Evolutionary conservation across 169 alveolate genomes (phyloP), one percentile per base, ranked within the genome.

Genomic region (Perkinsus marinus): DNA sequence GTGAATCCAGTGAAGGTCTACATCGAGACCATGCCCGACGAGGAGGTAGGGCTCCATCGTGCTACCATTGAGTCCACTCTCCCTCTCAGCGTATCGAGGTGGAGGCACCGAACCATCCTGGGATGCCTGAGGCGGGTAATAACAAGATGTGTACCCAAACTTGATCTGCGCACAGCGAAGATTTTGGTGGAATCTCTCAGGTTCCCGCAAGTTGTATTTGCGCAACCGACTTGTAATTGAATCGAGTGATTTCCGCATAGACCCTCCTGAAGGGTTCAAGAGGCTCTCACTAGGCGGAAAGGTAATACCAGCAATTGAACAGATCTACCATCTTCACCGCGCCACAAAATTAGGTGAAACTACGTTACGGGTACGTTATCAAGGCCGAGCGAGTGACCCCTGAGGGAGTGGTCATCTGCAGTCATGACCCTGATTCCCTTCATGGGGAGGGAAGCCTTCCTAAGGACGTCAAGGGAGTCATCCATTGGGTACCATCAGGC

Each of bases 31-130:
- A 57, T 57, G 79, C 7, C 79, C 3, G 79, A 57, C 22, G 90
- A 39, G 9, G 38, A 36, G 43, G 68, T 30, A 13, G 94, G 90
- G 68, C 26, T 30, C 5, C 16, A 92, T 43, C 57, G 91, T 39
- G 68, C 90, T 89, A 89, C 94, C 26, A 91, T 57, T n/a, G 92
- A 94, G 90, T 92, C 89, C 16, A 37, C 22, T 36, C 13, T 30
- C n/a, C 90, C 0, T 39, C 38, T 19, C 94, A 94, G 22, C 43
- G 43, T 26, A 68, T 93, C 68, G 47, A 93, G 92, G 95, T 93
- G 34, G 39, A 26, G 10, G 39, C 39, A 10, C 41, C 36, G 36
- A 38, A 26, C 39, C 43, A 39, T 89, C 37, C 39, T 10, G 38
- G 68, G 3, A 89, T 39, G 68, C 43, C 68, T 26, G 39, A 36